A percentile compares a stretch with the other conserved stretches of the same genome.
These are phyloP conservation scores for Penicillium capsulatum DNA, from an alignment of 2,329 filamentous ascomycete genomes.

Conservation along the genomic window DNA sequence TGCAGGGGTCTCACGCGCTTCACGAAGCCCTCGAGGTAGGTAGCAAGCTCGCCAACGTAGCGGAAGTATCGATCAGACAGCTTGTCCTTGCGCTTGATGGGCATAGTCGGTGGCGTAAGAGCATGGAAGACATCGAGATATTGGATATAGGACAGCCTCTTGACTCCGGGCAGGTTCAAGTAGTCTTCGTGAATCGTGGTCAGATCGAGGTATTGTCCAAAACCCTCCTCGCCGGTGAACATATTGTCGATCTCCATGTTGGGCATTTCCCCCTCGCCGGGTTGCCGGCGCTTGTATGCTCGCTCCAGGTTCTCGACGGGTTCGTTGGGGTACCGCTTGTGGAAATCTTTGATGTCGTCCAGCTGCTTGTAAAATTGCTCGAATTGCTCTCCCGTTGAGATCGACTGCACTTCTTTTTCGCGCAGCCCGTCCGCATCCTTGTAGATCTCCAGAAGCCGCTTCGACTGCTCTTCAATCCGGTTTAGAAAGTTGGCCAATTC, in stretches of 20 bases:
- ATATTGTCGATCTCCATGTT: slow-evolving; percentile 75
- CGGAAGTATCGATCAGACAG: slow-evolving; percentile 88
- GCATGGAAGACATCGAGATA: slow-evolving; percentile 89
- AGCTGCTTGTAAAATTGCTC: slow-evolving; percentile 88
- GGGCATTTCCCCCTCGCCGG: slow-evolving; percentile 60
- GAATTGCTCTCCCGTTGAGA: slow-evolving; percentile 80
- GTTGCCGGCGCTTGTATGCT: slow-evolving; percentile 72
- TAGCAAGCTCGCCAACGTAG: slow-evolving; percentile 74
- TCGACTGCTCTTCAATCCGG: slow-evolving; percentile 82
- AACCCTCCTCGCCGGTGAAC: slow-evolving; percentile 94
- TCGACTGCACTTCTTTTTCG: slow-evolving; percentile 74
- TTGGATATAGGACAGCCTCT: slow-evolving; percentile 82
- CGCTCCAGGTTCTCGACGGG: slow-evolving; percentile 92
- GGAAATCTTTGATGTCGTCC: slow-evolving; percentile 76
- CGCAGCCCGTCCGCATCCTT: slow-evolving; percentile 69
- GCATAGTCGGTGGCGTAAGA: slow-evolving; percentile 69
- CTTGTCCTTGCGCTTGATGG: slow-evolving; percentile 76
- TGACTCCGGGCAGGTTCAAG: slow-evolving; percentile 81
- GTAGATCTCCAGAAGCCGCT: slow-evolving; percentile 77
- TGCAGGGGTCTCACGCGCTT: slow-evolving; percentile 79
- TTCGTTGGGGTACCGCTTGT: slow-evolving; percentile 87
- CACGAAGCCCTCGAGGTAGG: slow-evolving; percentile 86
- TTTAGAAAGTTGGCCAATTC: slow-evolving; percentile 81
- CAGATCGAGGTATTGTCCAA: slow-evolving; percentile 87
- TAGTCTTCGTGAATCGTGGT: slow-evolving; percentile 80